Evolutionary conservation across 257 asterid species (phyloP).

Genomic region (Capsicum baccatum): DNA sequence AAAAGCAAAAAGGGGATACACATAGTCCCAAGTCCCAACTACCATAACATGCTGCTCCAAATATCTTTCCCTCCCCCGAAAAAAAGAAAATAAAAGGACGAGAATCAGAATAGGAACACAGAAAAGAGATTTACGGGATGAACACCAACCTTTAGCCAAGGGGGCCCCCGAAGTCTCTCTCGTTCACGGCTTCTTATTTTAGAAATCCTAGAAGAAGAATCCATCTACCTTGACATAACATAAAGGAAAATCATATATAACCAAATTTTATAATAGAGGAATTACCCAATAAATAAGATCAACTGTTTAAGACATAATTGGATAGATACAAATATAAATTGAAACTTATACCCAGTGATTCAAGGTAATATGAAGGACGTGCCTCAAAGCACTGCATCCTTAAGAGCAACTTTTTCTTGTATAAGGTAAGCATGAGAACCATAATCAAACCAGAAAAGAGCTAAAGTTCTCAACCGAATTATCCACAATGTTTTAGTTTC

Average conservation of each 20-base stretch:
- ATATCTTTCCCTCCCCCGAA: too few species aligned
- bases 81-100: not conserved
- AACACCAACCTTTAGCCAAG: constrained; percentile 89
- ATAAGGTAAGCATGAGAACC: constrained; percentile 16
- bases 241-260: constrained; percentile 42
- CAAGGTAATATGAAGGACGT: constrained; percentile 27
- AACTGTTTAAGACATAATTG: not conserved
- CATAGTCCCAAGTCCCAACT: too few species aligned
- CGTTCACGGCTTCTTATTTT: constrained; percentile 93
- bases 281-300: not conserved
- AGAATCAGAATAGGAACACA: not conserved
- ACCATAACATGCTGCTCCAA: too few species aligned
- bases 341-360: constrained; percentile 23
- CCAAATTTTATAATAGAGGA: not conserved
- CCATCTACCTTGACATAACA: constrained; percentile 93
- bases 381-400: not conserved
- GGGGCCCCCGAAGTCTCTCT: constrained; percentile 94
- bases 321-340: not conserved
- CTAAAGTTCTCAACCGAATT: not conserved
- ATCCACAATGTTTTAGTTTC: not conserved
- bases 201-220: constrained; percentile 89
- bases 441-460: not conserved
- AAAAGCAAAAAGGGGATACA: too few species aligned
- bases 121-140: constrained; percentile 19
- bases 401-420: not conserved